Percentiles rank a stretch among this genome's conserved stretches.
Evolutionary conservation across 2,329 filamentous ascomycete genomes (phyloP).

Genomic region (Calonectria pseudoturangicola): DNA sequence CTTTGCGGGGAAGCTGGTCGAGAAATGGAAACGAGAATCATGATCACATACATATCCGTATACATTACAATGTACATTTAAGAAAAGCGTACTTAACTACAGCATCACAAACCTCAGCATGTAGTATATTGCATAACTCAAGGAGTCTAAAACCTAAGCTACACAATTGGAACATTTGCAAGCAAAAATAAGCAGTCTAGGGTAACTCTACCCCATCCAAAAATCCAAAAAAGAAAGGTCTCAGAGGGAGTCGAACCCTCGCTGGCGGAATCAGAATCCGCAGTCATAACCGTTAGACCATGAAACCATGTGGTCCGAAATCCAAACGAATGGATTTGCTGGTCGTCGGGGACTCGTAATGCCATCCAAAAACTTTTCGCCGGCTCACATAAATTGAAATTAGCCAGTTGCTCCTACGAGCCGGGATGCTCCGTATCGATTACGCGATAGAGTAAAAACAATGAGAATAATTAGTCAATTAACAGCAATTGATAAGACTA

Average conservation of each 20-base stretch:
- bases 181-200: background rate
- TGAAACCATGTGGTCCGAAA: background rate
- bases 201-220: background rate
- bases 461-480: too few relatives aligned
- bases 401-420: too few relatives aligned
- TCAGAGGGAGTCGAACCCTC: conserved; percentile 26
- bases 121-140: background rate
- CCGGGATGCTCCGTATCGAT: too few relatives aligned
- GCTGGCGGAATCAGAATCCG: conserved; percentile 28
- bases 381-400: too few relatives aligned
- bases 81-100: background rate
- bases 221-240: conserved; percentile 21
- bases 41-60: background rate
- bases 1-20: background rate
- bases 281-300: conserved; percentile 25
- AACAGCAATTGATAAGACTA: too few relatives aligned
- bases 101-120: too few relatives aligned
- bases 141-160: background rate
- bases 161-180: background rate
- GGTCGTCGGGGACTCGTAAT: background rate
- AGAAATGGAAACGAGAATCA: background rate
- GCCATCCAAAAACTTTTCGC: background rate
- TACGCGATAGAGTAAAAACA: too few relatives aligned
- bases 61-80: background rate
- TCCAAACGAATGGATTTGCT: background rate